Base-by-base conservation (phyloP, 2,329 filamentous ascomycete genomes). In the Alternaria conjuncta region DNA sequence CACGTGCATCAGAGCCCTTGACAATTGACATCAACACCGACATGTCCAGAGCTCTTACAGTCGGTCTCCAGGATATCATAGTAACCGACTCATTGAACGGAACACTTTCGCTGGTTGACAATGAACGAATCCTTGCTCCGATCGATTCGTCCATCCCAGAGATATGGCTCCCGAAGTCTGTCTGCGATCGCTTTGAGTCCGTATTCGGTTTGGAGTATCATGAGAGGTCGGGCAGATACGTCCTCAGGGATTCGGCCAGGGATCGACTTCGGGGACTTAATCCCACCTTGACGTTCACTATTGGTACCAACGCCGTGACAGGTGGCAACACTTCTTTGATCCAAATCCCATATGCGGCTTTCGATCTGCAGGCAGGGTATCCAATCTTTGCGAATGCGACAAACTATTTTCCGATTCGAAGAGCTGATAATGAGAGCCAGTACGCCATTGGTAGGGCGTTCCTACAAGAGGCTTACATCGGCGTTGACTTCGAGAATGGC, bases 361-460 rank as follows among this genome's bases (percentile, higher is more conserved):
- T 85, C 65, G 82, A 84, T 57, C 69, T 83, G 8, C 71, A 79
- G 30, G 66, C 78, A 13, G 79, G 81, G 0, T 80, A 87, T 86
- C 71, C 82, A 75, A 86, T 85, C 3, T 78, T 90, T 9, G 81
- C 86, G 58, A 89, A 89, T 68, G 85, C 88, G 41, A 89, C 87
- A 2, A 85, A 56, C n/a, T 92, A 92, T 72, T 92, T 92, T 60
- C 89, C 89, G 5, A 81, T 92, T 46, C 84, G 86, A 65, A 85
- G 86, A 61, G 81, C 86, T 8, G 72, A 84, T 36, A 83, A 86
- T 61, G 83, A 84, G 32, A 82, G 82, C 12, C 83, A 86, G 65
- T 85, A 87, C 71, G 85, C 88, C 7, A 84, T 92, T 26, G 90
- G 90, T 11, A 84, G 90, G 20, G 84, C 87, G 0, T 90, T 92